Evolutionary conservation across 352 stramenopile genomes (phyloP), one percentile per base, ranked within the genome.

Genomic region (Phytophthora crassamura): DNA sequence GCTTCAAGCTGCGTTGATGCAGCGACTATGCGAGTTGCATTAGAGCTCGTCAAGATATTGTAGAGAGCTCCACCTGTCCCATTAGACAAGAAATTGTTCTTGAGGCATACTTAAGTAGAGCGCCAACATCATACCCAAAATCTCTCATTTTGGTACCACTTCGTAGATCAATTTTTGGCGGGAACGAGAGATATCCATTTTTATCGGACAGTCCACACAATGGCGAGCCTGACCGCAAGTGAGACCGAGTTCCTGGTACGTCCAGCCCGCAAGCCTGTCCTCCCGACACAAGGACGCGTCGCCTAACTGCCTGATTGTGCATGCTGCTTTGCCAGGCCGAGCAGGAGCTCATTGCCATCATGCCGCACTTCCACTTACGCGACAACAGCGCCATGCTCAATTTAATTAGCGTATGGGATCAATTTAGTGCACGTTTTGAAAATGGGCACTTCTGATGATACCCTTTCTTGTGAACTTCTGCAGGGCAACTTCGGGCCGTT

Each of bases 401-500:
- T 65, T 89, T 93, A 25, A 92, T 95, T 40, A 65, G 85, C 56
- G 86, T 91, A 64, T 33, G 66, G n/a, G 38, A 61, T 41, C 67
- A 53, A 3, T 53, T 36, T 11, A 22, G 1, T 32, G 45, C 28
- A 40, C 22, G 51, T 45, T 47, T 30, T 30, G 2, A 41, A 62
- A 64, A 64, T 54, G 15, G 40, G 40, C 18, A 48, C 34, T 32
- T n/a, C 34, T 66, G 36, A 49, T 34, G 28, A 0, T 6, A 2
- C 22, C 22, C 4, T 28, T 28, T 49, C 57, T 56, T 66, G 32
- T 25, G 50, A 25, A 52, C 20, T 42, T 66, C 38, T 18, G 32
- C 43, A 90, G 84, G 89, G 89, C 16, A 81, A 93, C 56, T 96
- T 94, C 53, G 89, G 89, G n/a, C 89, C 89, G 32, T 97, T 97